phyloP scores from a whole-genome alignment of 805 yeast species.

The Ogataea philodendri region DNA sequence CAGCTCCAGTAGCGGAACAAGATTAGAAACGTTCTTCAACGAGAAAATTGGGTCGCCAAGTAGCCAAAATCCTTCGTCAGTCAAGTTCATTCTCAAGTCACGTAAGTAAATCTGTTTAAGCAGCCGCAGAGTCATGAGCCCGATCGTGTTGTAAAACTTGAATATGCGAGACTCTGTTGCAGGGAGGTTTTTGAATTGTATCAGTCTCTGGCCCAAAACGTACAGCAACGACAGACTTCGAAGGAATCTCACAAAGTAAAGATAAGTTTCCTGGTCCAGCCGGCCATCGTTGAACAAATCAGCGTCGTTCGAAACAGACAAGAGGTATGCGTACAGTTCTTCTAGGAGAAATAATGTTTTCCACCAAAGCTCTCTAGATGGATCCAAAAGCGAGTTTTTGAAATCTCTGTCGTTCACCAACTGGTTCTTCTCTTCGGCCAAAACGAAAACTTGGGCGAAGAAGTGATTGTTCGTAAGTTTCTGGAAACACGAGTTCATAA shows the following conservation, averaged over 20 bases:
- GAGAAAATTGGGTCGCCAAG: conserved; percentile 23
- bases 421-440: conserved; percentile 19
- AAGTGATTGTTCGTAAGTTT: conserved; percentile 21
- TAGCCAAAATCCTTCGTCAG: conserved; percentile 56
- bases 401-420: conserved; percentile 14
- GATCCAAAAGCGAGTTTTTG: conserved; percentile 19
- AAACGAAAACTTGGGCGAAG: conserved; percentile 19
- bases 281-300: conserved; percentile 50
- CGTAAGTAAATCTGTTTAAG: conserved; percentile 64
- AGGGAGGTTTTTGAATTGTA: conserved; percentile 9
- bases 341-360: conserved; percentile 48
- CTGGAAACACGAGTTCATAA: conserved; percentile 22
- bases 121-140: conserved; percentile 45
- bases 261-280: conserved; percentile 39
- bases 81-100: conserved; percentile 57
- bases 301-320: conserved; percentile 63
- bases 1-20: conserved; percentile 21
- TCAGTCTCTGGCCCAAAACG: conserved; percentile 25
- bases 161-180: conserved; percentile 12
- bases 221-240: conserved; percentile 47
- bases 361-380: conserved; percentile 29
- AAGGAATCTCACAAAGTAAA: conserved; percentile 45
- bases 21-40: conserved; percentile 19
- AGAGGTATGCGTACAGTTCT: conserved; percentile 64
- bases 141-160: conserved; percentile 17